phyloP scores from a whole-genome alignment of 305 asterid genomes.

The Andrographis paniculata region DNA sequence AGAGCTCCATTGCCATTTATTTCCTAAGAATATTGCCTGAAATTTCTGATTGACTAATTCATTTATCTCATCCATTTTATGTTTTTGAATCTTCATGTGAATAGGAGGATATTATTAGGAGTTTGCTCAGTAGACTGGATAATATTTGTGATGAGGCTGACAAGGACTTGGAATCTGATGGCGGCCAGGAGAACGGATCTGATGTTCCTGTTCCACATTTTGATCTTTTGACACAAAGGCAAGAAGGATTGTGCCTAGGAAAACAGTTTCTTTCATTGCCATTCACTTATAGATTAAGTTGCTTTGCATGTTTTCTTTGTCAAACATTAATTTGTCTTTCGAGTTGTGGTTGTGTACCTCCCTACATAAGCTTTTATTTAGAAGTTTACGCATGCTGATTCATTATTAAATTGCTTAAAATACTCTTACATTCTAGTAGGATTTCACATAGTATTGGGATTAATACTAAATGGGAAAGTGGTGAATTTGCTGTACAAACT shows the following conservation, averaged over 20 bases:
- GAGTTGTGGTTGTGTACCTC: too few relatives aligned
- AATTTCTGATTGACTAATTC: constrained; percentile 9
- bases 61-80: constrained; percentile 16
- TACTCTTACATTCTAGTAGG: too few relatives aligned
- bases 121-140: constrained; percentile 84
- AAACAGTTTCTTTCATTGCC: constrained; percentile 2
- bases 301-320: constrained; percentile 4
- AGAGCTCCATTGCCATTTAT: constrained; percentile 3
- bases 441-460: too few relatives aligned
- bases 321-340: neutral
- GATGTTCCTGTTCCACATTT: constrained; percentile 39
- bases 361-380: too few relatives aligned
- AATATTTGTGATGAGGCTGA: constrained; percentile 83
- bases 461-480: too few relatives aligned
- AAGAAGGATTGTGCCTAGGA: constrained; percentile 9
- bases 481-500: too few relatives aligned
- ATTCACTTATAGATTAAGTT: too few relatives aligned
- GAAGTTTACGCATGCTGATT: too few relatives aligned
- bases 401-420: too few relatives aligned
- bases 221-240: constrained; percentile 54
- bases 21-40: constrained; percentile 13
- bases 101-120: constrained; percentile 81
- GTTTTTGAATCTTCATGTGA: constrained; percentile 26
- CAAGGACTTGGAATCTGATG: constrained; percentile 36
- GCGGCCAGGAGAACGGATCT: constrained; percentile 24